A percentile compares a stretch with the other conserved stretches of the same genome.
Conservation (phyloP, 1,139 yeast genomes). For the Magnusiomyces clavatus region DNA sequence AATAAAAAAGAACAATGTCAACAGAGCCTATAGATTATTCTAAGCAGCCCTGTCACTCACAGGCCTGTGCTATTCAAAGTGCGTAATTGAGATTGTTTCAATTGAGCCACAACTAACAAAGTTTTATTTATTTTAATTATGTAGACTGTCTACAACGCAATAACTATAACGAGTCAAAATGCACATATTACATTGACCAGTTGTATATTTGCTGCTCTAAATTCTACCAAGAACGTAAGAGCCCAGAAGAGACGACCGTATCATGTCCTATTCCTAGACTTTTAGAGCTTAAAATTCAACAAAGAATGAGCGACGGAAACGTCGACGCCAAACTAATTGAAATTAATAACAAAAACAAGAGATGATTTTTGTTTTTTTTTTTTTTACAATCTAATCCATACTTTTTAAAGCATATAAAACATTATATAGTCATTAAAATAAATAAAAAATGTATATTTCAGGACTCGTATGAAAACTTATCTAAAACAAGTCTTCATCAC, state of each 20-base stretch:
- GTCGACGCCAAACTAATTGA: conserved; percentile 24
- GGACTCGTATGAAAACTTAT: background rate
- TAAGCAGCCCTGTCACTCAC: conserved; percentile 42
- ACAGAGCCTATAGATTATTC: conserved; percentile 39
- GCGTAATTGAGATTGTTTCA: conserved; percentile 13
- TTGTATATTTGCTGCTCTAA: conserved; percentile 56
- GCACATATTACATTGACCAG: conserved; percentile 50
- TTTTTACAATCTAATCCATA: background rate
- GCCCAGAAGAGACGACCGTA: conserved; percentile 44
- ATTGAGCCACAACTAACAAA: conserved; percentile 2
- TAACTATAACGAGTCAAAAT: conserved; percentile 54
- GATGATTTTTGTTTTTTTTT: background rate
- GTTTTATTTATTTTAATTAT: background rate
- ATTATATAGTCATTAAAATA: background rate
- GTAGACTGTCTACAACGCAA: conserved; percentile 45
- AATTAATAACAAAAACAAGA: background rate
- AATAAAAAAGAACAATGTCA: too few relatives aligned
- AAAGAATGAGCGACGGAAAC: conserved; percentile 31
- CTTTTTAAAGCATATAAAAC: too few relatives aligned
- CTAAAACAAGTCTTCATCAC: background rate
- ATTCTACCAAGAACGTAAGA: conserved; percentile 45
- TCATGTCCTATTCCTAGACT: conserved; percentile 60
- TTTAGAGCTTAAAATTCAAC: conserved; percentile 49
- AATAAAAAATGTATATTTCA: conserved; percentile 2
- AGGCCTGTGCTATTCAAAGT: conserved; percentile 62